Evolutionary conservation across 257 asterid genomes (phyloP).

Genomic region (Solanum etuberosum): DNA sequence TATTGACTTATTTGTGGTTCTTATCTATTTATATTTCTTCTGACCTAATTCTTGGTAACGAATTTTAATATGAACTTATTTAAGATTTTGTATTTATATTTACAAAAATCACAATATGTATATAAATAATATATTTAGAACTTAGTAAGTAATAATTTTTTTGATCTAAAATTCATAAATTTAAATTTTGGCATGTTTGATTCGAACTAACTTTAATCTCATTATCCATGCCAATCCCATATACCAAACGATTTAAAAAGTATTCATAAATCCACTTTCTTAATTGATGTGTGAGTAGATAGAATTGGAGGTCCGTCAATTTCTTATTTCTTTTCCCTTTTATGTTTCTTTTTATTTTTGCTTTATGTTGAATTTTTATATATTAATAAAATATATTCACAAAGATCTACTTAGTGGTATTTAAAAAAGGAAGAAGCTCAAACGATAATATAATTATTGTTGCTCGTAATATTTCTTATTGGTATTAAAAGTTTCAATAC

Average conservation of each 20-base stretch:
- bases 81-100: no score
- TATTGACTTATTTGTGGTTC: no score
- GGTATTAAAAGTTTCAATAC: no score
- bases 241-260: not conserved
- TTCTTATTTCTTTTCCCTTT: no score
- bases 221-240: not conserved
- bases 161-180: not conserved
- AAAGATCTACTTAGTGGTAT: not conserved
- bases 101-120: no score
- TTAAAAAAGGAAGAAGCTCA: not conserved
- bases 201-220: not conserved
- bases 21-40: no score
- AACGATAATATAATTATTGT: not conserved
- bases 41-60: no score
- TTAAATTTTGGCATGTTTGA: not conserved
- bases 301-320: not conserved
- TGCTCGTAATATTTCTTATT: no score
- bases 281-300: not conserved
- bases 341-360: no score
- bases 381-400: not conserved
- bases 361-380: not conserved
- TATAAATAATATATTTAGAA: no score
- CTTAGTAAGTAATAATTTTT: no score
- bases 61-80: no score
- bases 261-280: not conserved